phyloP scores from a whole-genome alignment of 345 rosid genomes.

The Arabis hirsuta region DNA sequence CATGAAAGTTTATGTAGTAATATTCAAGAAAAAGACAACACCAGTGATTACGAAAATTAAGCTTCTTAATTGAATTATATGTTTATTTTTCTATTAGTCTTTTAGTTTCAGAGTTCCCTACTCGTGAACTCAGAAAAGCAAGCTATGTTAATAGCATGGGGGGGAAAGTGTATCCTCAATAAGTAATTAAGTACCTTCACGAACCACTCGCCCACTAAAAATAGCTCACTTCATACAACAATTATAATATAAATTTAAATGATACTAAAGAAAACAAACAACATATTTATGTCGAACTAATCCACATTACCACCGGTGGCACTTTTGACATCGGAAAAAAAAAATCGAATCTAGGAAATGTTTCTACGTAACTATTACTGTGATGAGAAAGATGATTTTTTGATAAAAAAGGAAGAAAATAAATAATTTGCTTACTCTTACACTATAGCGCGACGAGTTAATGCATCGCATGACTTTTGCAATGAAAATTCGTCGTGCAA shows the following conservation, averaged over 20 bases:
- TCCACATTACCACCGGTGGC: not conserved
- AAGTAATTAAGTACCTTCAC: not conserved
- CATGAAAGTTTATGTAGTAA: not conserved
- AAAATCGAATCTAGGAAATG: not conserved
- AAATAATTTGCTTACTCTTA: not conserved
- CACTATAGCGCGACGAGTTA: not conserved
- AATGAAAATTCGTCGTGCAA: slow-evolving; percentile 1
- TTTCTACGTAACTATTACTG: not conserved
- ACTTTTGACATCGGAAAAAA: not conserved
- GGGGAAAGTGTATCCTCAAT: not conserved
- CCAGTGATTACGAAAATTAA: not conserved
- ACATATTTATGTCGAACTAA: not conserved
- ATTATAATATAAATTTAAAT: not conserved
- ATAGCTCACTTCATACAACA: not conserved
- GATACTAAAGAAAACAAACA: not conserved
- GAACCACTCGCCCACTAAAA: slow-evolving; percentile 15
- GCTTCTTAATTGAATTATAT: slow-evolving; percentile 1
- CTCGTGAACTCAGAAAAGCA: not conserved
- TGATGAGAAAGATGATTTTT: not conserved
- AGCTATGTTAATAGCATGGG: not conserved
- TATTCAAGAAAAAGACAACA: slow-evolving; percentile 8
- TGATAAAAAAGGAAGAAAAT: not conserved
- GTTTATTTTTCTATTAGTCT: not conserved
- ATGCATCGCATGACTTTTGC: slow-evolving; percentile 9
- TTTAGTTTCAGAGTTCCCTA: not conserved